Base-by-base conservation (phyloP, 148 eudicot species). In the Tetragonia tetragonoides region DNA sequence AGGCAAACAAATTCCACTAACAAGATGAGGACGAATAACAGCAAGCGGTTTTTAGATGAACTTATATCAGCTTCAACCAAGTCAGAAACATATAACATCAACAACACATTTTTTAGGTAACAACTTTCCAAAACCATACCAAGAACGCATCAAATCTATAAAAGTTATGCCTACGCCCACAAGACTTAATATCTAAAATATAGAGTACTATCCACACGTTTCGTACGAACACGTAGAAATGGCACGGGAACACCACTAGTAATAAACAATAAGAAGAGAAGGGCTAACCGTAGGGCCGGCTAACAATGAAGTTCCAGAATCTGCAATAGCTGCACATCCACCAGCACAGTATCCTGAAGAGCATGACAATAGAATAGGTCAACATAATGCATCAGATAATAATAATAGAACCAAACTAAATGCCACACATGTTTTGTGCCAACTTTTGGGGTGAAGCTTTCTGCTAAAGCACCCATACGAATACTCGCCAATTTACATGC, bases 311-410 rank as follows among this genome's bases (percentile, higher is more conserved):
- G 99, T 93, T 72, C 99, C 99, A 69, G 97, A 93, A 88, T 95
- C 99, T 23, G 99, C 99, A 71, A 95, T 95, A 49, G 99, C 99
- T 37, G 97, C 87, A 78, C 99, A 95, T 70, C 94, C 95, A 65
- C 83, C 77, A 20, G 77, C 77, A 78, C 99, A 93, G 59, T 77
- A 86, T 57, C 97, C 99, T 93, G 87, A 76, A 73, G 54, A 57
- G 14, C 71, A 74, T 6, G 16, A 66, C 39, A 72, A 37, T 20
- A n/a, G 10, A 28, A 61, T 24, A 41, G 38, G 23, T 59, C 53
- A 66, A 44, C 67, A 18, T 18, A 66, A 20, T 57, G 14, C 40
- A 41, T 16, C 44, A 34, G 5, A 75, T 11, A 40, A 61, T 28
- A 28, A 0, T 28, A 28, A 28, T 28, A 10, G 40, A 42, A 15